Evolutionary conservation across 2,329 filamentous ascomycete genomes (phyloP), one percentile per base, ranked within the genome.

Genomic region (Venturia pyrina): DNA sequence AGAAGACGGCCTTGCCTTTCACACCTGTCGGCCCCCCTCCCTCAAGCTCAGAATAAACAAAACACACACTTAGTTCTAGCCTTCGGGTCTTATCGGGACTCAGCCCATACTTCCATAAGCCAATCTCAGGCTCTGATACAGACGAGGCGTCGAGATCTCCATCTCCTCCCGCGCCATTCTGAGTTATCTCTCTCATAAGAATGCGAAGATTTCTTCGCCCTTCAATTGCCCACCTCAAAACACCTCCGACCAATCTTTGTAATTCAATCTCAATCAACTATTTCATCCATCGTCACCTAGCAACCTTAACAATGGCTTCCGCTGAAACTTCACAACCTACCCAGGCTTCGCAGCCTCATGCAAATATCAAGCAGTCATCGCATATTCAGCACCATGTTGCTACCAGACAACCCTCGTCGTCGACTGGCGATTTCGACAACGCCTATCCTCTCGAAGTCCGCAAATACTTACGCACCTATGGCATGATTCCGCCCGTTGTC

Each of bases 391-490:
- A 71, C 44, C 46, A 62, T 41, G 64, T 71, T 68, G 69, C 73
- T 46, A 68, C 74, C 64, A 73, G 78, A 69, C 75, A 76, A 65
- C 68, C 76, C 68, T 74, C 72, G 70, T 77, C 76, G 63, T 74
- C 75, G 5, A 34, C 72, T 68, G 77, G 77, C 67, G 81, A 83
- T 72, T 83, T 78, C 70, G 79, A 81, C 74, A 79, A 79, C 61
- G 76, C 81, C 24, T 77, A 82, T 71, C 71, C 79, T 5, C 73
- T 77, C 68, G 79, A 82, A 70, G 77, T 81, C 64, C 78, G 82
- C 71, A 79, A 78, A 68, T 79, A 79, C 71, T 78, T 83, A 57
- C 76, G 76, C 64, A 83, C 82, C 46, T 82, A 83, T 70, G 82
- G 82, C 64, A 76, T 84, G 67, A 79, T 77, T 50, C 82, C 82